A percentile compares a stretch with the other conserved stretches of the same genome.
Conservation (phyloP, 129 eudicot species). For the Centaurea solstitialis region DNA sequence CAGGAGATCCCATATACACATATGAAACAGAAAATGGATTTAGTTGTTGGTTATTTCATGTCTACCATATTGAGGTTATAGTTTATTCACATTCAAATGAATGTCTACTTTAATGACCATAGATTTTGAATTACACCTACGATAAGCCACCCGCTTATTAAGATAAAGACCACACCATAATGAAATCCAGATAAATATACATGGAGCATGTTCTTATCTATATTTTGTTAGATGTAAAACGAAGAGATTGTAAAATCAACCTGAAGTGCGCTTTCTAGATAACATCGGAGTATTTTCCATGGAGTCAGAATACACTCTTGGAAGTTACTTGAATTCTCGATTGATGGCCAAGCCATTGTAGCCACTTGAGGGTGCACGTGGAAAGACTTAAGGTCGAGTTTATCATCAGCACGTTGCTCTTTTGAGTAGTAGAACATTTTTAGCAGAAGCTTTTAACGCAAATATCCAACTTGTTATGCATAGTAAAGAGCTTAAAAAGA, state of each 20-base stretch:
- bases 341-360: conserved; percentile 34
- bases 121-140: no score
- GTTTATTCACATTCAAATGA: no score
- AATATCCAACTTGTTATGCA: conserved; percentile 60
- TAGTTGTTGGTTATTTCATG: no score
- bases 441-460: conserved; percentile 50
- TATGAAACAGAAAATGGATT: no score
- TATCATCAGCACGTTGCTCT: conserved; percentile 33
- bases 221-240: background rate
- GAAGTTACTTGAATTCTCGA: conserved; percentile 21
- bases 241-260: conserved; percentile 25
- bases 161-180: no score
- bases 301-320: conserved; percentile 58
- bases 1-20: no score
- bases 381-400: conserved; percentile 35
- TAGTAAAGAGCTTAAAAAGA: conserved; percentile 51
- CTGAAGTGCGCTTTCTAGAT: conserved; percentile 73
- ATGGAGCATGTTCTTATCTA: no score
- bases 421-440: conserved; percentile 45
- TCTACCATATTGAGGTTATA: no score
- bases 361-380: conserved; percentile 30
- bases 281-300: conserved; percentile 70
- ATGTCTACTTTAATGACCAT: no score
- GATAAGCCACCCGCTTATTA: no score
- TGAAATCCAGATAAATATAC: no score